Evolutionary conservation across 1,284 basidiomycete genomes (phyloP).

Genomic region (Irpex rosettiformis): DNA sequence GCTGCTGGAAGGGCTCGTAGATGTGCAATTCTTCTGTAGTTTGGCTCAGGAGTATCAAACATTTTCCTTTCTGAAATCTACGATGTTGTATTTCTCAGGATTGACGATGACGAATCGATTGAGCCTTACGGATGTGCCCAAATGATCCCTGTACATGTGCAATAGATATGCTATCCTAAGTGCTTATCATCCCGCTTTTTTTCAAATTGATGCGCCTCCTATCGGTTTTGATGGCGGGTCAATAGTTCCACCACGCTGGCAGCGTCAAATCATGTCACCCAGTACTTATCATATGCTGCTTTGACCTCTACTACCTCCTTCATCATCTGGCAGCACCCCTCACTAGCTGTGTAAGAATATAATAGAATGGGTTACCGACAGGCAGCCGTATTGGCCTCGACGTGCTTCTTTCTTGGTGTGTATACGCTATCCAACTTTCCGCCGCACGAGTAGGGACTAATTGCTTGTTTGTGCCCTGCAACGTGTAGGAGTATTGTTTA

Average conservation of each 20-base stretch:
- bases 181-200: not conserved
- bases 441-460: slow-evolving; percentile 1
- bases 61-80: too few species aligned
- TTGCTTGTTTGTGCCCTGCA: not conserved
- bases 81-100: too few species aligned
- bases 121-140: too few species aligned
- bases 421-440: slow-evolving; percentile 2
- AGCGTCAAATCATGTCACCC: not conserved
- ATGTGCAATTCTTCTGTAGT: too few species aligned
- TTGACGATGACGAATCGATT: too few species aligned
- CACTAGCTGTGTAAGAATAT: not conserved
- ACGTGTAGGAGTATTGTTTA: slow-evolving; percentile 74
- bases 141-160: too few species aligned
- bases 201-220: not conserved
- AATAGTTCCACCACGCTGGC: not conserved
- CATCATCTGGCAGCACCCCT: not conserved
- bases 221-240: not conserved
- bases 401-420: slow-evolving; percentile 74
- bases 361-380: slow-evolving; percentile 77
- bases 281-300: not conserved
- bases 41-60: too few species aligned
- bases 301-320: not conserved
- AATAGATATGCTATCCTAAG: not conserved
- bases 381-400: slow-evolving; percentile 77
- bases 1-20: not conserved